Conservation (phyloP, 2,329 filamentous ascomycete genomes). For the Cladosporium sp. region DNA sequence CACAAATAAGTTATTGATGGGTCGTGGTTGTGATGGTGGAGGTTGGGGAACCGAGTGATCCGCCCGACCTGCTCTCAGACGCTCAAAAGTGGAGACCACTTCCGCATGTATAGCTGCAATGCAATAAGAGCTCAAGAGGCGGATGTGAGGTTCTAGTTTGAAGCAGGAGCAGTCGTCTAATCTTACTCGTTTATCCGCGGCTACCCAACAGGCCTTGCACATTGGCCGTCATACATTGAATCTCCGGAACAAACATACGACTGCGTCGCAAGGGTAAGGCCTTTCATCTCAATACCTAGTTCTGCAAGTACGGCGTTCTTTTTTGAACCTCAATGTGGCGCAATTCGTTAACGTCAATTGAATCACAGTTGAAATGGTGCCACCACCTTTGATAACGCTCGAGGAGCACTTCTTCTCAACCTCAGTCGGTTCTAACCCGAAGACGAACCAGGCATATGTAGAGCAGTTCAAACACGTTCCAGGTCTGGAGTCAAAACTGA, state of each 20-base stretch:
- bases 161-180: background rate
- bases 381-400: slow-evolving; percentile 37
- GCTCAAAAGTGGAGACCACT: background rate
- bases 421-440: slow-evolving; percentile 32
- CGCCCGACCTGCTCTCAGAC: background rate
- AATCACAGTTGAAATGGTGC: slow-evolving; percentile 27
- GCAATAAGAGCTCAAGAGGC: background rate
- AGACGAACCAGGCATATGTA: slow-evolving; percentile 30
- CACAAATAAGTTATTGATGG: background rate
- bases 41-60: background rate
- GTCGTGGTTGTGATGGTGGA: background rate
- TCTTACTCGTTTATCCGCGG: background rate
- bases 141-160: background rate
- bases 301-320: background rate
- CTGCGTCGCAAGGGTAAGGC: background rate
- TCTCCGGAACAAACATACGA: background rate
- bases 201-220: background rate
- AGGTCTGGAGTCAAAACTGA: slow-evolving; percentile 31
- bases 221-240: background rate
- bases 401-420: slow-evolving; percentile 40
- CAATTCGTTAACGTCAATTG: background rate
- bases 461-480: slow-evolving; percentile 38
- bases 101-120: background rate
- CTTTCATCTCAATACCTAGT: background rate
- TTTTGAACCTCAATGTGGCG: background rate